Base-by-base conservation (phyloP, 108 stramenopile species). In the Fragilariopsis cylindrus region DNA sequence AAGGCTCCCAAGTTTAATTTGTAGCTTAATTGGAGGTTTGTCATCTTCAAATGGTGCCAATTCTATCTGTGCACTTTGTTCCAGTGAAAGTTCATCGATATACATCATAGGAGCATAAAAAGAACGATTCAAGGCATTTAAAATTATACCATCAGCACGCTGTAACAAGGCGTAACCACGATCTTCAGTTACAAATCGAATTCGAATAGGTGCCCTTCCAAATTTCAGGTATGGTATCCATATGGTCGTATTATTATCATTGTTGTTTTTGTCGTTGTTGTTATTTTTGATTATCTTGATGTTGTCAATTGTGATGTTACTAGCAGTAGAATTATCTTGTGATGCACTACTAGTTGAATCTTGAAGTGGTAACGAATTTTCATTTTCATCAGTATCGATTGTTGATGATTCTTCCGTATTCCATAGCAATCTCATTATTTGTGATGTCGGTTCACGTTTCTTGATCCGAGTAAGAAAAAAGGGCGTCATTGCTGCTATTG, bases 181-280 rank as follows among this genome's bases (percentile, higher is more conserved):
- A 48, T 73, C 53, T 45, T 85, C 85, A 5, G 78, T 74, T 3
- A 85, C 81, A 52, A 76, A 76, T 41, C 85, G 81, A 67, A 85
- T 73, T 1, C 80, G 56, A 18, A 85, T 46, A 4, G 71, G 71
- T 7, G 81, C 46, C 53, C 60, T 57, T 12, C 78, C 76, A 66
- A 82, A 85, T 62, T 85, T 85, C 16, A 80, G 62, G 69, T 69
- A 72, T 12, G 77, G 84, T 47, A 79, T 72, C 74, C 72, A 79
- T 53, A 66, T 73, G 7, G 66, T 48, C n/a, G 12, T 30, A 47
- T 46, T n/a, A 39, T 60, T 50, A 4, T 70, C 41, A 13, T 67
- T 43, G 44, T 41, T 45, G 4, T 65, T 13, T 0, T 4, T 30
- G 18, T 40, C 0, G 12, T 18, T 18, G 19, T 52, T 68, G 48